phyloP scores from a whole-genome alignment of 768 basidiomycete species.

The Cystobasidium ongulense region DNA sequence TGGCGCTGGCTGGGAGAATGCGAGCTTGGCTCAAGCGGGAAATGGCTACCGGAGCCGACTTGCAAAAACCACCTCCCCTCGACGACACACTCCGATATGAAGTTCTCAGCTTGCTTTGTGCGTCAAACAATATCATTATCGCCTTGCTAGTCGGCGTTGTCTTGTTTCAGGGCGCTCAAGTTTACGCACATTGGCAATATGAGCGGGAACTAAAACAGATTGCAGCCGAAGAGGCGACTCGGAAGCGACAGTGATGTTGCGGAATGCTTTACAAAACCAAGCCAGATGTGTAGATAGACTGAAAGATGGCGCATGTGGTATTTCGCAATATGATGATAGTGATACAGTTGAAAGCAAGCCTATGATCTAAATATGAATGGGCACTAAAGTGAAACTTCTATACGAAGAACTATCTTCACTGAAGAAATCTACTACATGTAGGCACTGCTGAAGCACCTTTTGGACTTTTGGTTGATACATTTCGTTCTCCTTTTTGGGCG shows the following conservation, averaged over 20 bases:
- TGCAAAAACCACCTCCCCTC: neutral
- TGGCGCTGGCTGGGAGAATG: neutral
- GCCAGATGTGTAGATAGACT: neutral
- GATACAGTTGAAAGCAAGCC: neutral
- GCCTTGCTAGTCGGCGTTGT: conserved; percentile 14
- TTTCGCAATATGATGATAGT: neutral
- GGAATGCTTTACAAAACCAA: neutral
- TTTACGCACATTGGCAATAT: conserved; percentile 14
- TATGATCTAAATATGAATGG: neutral
- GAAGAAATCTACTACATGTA: too few relatives aligned
- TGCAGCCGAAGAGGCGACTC: neutral
- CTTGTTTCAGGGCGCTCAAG: conserved; percentile 26
- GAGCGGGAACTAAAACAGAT: conserved; percentile 12
- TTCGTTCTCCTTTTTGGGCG: too few relatives aligned
- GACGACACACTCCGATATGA: neutral
- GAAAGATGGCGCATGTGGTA: neutral
- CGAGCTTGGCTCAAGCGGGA: conserved; percentile 12
- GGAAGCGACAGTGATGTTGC: conserved; percentile 1
- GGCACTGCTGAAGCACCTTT: too few relatives aligned
- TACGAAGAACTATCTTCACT: neutral
- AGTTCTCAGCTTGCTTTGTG: conserved; percentile 12
- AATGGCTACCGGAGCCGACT: conserved; percentile 17
- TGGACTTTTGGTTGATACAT: too few relatives aligned
- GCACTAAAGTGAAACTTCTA: neutral
- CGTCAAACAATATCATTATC: conserved; percentile 29